Evolutionary conservation across 352 stramenopile genomes (phyloP).

Genomic region (Peronospora tabacina): DNA sequence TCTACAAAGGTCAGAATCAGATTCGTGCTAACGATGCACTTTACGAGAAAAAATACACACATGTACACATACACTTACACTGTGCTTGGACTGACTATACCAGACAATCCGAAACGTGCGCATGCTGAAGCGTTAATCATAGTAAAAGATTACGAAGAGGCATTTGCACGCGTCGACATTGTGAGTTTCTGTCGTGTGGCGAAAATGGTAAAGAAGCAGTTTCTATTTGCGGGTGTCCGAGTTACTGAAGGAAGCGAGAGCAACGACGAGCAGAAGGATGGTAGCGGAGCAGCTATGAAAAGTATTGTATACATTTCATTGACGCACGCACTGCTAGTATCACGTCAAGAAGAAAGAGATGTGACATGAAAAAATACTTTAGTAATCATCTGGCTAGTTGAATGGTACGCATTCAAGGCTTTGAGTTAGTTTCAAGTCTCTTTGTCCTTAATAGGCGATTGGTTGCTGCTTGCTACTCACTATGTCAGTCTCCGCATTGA

Average conservation of each 20-base stretch:
- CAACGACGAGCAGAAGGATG: not conserved
- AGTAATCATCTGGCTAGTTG: no score
- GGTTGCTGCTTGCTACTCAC: not conserved
- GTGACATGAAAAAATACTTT: not conserved
- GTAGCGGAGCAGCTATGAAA: not conserved
- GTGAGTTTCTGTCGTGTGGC: constrained; percentile 57
- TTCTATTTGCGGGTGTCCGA: constrained; percentile 43
- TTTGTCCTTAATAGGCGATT: constrained; percentile 88
- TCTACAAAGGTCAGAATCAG: constrained; percentile 51
- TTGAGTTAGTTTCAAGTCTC: constrained; percentile 74
- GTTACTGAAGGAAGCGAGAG: not conserved
- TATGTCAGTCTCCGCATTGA: not conserved
- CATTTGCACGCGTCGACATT: constrained; percentile 43
- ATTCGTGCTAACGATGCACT: not conserved
- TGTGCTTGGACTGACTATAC: not conserved
- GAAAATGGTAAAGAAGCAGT: constrained; percentile 69
- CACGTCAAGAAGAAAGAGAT: constrained; percentile 28
- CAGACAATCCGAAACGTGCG: constrained; percentile 32
- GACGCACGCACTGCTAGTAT: constrained; percentile 48
- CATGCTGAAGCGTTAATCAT: constrained; percentile 52
- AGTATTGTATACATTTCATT: constrained; percentile 51
- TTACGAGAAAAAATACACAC: not conserved
- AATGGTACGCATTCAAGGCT: constrained; percentile 3
- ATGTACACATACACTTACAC: not conserved
- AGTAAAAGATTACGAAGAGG: constrained; percentile 37